Percentiles rank a stretch among this genome's conserved stretches.
Evolutionary conservation across 306 rosid species (phyloP).

Genomic region (Spatholobus suberectus): DNA sequence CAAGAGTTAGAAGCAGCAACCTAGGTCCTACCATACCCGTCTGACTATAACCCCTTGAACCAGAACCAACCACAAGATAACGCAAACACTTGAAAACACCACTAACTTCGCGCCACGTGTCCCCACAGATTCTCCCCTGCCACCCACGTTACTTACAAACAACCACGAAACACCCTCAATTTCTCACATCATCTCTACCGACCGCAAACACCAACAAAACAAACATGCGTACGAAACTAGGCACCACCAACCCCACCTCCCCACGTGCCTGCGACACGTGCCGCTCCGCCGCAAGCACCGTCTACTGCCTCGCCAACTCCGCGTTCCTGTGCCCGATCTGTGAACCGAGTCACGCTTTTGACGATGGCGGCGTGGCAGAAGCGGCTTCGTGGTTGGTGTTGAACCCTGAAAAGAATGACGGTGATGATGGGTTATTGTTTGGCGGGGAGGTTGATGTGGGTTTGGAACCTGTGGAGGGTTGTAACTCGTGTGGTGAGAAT

Average conservation of each 20-base stretch:
- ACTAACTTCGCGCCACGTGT: conserved; percentile 10
- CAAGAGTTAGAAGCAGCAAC: not conserved
- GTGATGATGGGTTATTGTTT: not conserved
- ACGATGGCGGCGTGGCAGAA: not conserved
- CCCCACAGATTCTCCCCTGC: not conserved
- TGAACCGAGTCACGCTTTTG: too few species aligned
- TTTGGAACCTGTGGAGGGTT: not conserved
- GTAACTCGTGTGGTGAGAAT: too few species aligned
- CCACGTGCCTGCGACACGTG: not conserved
- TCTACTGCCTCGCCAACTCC: not conserved
- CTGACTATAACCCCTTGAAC: not conserved
- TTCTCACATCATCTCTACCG: not conserved
- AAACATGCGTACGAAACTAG: not conserved
- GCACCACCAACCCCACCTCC: too few species aligned
- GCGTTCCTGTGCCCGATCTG: not conserved
- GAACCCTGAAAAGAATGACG: not conserved
- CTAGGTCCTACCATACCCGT: conserved; percentile 25
- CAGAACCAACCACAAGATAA: conserved; percentile 54
- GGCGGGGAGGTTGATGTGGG: not conserved
- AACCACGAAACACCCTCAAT: not conserved
- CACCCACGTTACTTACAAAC: not conserved
- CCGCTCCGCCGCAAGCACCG: not conserved
- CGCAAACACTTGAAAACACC: conserved; percentile 35
- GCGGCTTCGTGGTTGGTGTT: not conserved
- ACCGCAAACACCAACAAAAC: not conserved